Evolutionary conservation across 1,139 yeast genomes (phyloP).

Genomic region (Pichia sp.): DNA sequence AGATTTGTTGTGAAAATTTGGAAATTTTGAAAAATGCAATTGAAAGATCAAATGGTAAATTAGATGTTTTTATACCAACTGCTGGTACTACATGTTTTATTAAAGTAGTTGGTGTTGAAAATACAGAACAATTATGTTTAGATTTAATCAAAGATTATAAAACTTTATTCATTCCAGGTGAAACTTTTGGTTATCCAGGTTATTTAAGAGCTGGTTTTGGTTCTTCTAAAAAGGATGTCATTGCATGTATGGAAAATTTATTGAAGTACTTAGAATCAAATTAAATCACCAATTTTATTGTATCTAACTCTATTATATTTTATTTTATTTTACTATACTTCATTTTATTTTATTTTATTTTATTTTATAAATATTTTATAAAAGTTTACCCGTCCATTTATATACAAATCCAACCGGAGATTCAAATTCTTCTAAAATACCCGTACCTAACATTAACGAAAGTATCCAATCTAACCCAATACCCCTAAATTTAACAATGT

Average conservation of each 20-base stretch:
- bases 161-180: not conserved
- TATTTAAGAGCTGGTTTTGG: not conserved
- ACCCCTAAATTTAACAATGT: conserved; percentile 12
- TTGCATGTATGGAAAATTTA: not conserved
- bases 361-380: too few relatives aligned
- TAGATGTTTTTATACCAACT: not conserved
- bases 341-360: too few relatives aligned
- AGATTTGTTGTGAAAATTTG: not conserved
- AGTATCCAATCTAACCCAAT: conserved; percentile 48
- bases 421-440: conserved; percentile 56
- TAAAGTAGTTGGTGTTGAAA: not conserved
- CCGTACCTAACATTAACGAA: conserved; percentile 64
- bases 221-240: not conserved
- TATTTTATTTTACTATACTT: too few relatives aligned
- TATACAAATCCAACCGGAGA: conserved; percentile 72
- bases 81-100: not conserved
- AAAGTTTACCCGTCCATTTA: conserved; percentile 45
- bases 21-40: not conserved
- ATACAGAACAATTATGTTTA: not conserved
- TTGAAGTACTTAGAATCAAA: too few relatives aligned
- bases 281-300: too few relatives aligned
- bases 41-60: not conserved
- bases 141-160: not conserved
- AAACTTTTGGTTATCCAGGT: not conserved
- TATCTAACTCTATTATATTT: too few relatives aligned